Evolutionary conservation across 345 rosid species (phyloP).

Genomic region (Salix exigua): DNA sequence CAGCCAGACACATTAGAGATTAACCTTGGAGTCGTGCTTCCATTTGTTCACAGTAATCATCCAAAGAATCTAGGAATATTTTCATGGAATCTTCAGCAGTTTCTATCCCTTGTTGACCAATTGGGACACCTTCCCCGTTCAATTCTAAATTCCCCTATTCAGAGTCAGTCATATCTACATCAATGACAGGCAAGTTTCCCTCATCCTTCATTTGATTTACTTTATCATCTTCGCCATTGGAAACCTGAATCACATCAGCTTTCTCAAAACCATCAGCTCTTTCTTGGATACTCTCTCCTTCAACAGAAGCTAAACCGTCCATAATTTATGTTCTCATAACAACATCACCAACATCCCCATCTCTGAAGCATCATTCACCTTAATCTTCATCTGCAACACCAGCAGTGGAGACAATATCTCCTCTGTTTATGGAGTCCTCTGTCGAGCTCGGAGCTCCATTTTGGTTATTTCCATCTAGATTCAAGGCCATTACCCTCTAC

Average conservation of each 20-base stretch:
- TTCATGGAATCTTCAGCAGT: not conserved
- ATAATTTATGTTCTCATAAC: constrained; percentile 3
- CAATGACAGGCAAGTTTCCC: not conserved
- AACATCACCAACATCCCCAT: constrained; percentile 22
- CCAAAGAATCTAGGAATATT: not conserved
- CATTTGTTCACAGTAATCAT: not conserved
- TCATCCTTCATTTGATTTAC: constrained; percentile 7
- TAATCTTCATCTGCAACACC: constrained; percentile 1
- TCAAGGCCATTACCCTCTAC: not conserved
- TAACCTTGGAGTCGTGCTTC: not conserved
- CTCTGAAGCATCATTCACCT: constrained; percentile 13
- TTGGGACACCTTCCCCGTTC: not conserved
- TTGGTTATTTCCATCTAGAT: not conserved
- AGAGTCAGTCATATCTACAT: not conserved
- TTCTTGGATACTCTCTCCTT: constrained; percentile 23
- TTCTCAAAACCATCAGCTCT: constrained; percentile 10
- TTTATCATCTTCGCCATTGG: constrained; percentile 4
- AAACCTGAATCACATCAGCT: constrained; percentile 25
- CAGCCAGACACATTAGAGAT: not conserved
- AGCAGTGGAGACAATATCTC: not conserved
- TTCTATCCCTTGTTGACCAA: not conserved
- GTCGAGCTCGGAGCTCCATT: not conserved
- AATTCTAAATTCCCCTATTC: not conserved
- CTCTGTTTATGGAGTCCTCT: not conserved
- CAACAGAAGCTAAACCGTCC: not conserved